Evolutionary conservation across 225 moss, liverwort and hornwort species (phyloP).

Genomic region (Physcomitrium patens): DNA sequence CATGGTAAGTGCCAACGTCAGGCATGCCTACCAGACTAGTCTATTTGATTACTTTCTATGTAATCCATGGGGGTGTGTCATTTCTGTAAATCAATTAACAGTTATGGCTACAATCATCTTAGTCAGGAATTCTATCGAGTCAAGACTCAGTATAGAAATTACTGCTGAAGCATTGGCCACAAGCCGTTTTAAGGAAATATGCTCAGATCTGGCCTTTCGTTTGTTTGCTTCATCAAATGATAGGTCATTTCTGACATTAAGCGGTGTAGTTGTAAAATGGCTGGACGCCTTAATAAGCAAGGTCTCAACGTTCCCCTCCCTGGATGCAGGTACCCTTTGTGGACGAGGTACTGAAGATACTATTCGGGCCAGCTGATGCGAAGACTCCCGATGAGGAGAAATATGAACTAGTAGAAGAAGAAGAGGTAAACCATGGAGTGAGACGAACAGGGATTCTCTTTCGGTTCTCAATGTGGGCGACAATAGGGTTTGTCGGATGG

Average conservation of each 20-base stretch:
- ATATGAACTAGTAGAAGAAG: constrained; percentile 55
- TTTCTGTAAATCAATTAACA: background rate
- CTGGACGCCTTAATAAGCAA: constrained; percentile 4
- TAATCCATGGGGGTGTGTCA: background rate
- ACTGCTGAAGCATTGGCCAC: background rate
- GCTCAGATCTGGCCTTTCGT: background rate
- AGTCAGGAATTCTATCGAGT: background rate
- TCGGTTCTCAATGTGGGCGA: constrained; percentile 62
- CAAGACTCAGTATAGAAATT: background rate
- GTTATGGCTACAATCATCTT: background rate
- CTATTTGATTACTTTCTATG: background rate
- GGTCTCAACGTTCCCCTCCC: background rate
- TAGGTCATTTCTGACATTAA: background rate
- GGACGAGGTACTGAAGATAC: constrained; percentile 52
- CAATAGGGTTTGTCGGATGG: constrained; percentile 49
- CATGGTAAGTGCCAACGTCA: background rate
- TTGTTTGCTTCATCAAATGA: constrained; percentile 1
- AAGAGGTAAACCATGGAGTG: constrained; percentile 44
- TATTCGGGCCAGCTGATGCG: constrained; percentile 57
- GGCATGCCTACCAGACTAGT: background rate
- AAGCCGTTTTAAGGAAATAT: background rate
- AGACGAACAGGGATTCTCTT: constrained; percentile 48
- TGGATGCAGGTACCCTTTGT: constrained; percentile 41
- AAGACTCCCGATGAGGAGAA: constrained; percentile 65
- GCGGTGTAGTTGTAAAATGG: constrained; percentile 1